Evolutionary conservation across 345 rosid genomes (phyloP).

Genomic region (Kernera saxatilis): DNA sequence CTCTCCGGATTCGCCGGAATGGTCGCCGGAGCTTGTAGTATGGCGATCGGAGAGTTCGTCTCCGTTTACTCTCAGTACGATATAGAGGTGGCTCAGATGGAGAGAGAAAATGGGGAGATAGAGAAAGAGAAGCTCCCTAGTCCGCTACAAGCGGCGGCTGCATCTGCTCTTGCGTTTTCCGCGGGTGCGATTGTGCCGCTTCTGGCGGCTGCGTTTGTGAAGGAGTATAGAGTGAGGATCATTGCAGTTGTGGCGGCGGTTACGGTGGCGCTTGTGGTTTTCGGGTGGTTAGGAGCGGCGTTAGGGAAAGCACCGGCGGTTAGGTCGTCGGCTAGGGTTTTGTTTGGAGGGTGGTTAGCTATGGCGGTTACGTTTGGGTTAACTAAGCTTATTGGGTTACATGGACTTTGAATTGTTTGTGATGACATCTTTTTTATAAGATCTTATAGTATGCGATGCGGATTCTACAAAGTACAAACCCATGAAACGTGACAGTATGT

Average conservation of each 20-base stretch:
- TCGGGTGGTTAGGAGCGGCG: conserved; percentile 80
- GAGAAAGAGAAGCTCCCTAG: conserved; percentile 57
- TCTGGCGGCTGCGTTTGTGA: conserved; percentile 72
- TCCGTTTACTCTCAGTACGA: conserved; percentile 87
- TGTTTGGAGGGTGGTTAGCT: conserved; percentile 90
- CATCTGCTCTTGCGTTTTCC: conserved; percentile 81
- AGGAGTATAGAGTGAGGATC: conserved; percentile 53
- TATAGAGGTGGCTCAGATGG: conserved; percentile 69
- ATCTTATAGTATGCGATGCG: background rate
- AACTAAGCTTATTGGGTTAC: conserved; percentile 69
- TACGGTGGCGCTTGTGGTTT: conserved; percentile 50
- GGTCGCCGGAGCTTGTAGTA: conserved; percentile 94
- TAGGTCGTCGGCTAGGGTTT: conserved; percentile 57
- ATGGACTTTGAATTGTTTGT: conserved; percentile 38
- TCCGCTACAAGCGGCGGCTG: conserved; percentile 78
- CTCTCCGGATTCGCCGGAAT: conserved; percentile 85
- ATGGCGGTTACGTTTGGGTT: conserved; percentile 87
- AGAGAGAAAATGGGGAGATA: conserved; percentile 34
- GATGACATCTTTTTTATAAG: background rate
- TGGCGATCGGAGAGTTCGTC: conserved; percentile 94
- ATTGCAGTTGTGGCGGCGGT: conserved; percentile 57
- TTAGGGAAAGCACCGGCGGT: conserved; percentile 61
- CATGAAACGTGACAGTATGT: background rate
- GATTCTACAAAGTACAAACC: background rate
- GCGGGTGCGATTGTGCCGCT: conserved; percentile 83